Percentiles rank a stretch among this genome's conserved stretches.
These are phyloP conservation scores for Geranium brycei DNA, from an alignment of 345 rosid genomes.

Conservation along the genomic window DNA sequence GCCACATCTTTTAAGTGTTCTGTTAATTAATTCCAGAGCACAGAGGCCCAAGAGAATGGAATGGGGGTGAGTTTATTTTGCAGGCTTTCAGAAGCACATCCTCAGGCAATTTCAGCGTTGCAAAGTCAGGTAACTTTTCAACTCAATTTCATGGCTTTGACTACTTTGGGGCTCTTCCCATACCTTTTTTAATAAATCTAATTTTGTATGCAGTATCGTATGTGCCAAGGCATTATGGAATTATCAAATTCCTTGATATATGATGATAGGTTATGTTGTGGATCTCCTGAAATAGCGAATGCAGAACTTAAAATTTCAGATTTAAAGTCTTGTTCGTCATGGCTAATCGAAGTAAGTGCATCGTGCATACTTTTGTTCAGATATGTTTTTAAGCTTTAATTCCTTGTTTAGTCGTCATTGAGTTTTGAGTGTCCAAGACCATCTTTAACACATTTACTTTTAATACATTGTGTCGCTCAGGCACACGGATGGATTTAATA, in stretches of 20 bases:
- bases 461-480: no score
- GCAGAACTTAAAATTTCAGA: conserved; percentile 47
- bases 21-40: conserved; percentile 36
- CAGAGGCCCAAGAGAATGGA: conserved; percentile 89
- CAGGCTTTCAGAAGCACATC: conserved; percentile 95
- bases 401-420: background rate
- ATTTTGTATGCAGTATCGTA: conserved; percentile 62
- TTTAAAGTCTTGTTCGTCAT: conserved; percentile 28
- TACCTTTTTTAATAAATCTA: conserved; percentile 7
- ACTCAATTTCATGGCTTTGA: background rate
- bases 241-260: conserved; percentile 86
- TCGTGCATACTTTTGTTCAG: conserved; percentile 6
- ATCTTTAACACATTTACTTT: background rate
- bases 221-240: conserved; percentile 90
- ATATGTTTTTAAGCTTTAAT: background rate
- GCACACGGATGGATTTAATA: no score
- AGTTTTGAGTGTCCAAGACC: background rate
- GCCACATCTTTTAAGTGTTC: conserved; percentile 3
- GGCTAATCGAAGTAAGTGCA: conserved; percentile 59
- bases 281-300: conserved; percentile 73
- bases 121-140: conserved; percentile 70
- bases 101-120: conserved; percentile 86
- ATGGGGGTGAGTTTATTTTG: conserved; percentile 93
- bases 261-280: conserved; percentile 76
- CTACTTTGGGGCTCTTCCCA: background rate